Percentiles rank a stretch among this genome's conserved stretches.
Evolutionary conservation across 2,329 filamentous ascomycete genomes (phyloP).

Genomic region (Pestalotiopsis sp.): DNA sequence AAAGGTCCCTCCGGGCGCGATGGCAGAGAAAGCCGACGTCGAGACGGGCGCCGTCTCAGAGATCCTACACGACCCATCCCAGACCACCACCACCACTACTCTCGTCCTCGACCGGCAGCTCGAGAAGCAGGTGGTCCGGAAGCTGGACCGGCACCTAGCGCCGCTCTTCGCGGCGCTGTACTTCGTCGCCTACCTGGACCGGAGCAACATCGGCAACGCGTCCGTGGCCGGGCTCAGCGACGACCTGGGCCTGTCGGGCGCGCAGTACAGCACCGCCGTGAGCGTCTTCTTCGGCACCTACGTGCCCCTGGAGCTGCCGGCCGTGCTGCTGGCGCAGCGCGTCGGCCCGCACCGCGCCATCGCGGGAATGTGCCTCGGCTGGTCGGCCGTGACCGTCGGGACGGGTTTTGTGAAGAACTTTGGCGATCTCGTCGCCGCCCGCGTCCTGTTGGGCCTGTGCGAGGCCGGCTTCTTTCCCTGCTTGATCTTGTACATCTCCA

Average conservation of each 20-base stretch:
- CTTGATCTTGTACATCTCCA: constrained; percentile 60
- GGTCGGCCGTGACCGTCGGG: constrained; percentile 26
- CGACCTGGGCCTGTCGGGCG: not conserved
- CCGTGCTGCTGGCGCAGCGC: constrained; percentile 35
- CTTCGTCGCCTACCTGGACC: not conserved
- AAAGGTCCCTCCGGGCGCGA: not conserved
- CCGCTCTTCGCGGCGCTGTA: not conserved
- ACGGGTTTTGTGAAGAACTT: constrained; percentile 25
- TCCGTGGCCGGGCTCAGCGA: not conserved
- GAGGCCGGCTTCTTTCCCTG: constrained; percentile 65
- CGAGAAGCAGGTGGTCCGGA: not conserved
- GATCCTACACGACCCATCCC: too few relatives aligned
- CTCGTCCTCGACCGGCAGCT: not conserved
- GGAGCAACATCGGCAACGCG: constrained; percentile 2
- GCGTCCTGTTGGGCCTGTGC: constrained; percentile 57
- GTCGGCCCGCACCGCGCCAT: constrained; percentile 31
- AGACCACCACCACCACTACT: too few relatives aligned
- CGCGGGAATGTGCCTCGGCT: constrained; percentile 26
- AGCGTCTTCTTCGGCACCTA: constrained; percentile 6
- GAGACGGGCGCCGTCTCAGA: not conserved
- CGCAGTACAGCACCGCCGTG: not conserved
- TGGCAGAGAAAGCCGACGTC: not conserved
- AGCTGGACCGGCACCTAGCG: not conserved
- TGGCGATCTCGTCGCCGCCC: constrained; percentile 21
- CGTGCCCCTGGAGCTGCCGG: not conserved